Evolutionary conservation across 176 grass and related monocot species (phyloP), one percentile per base, ranked within the genome.

Genomic region (Areca catechu): DNA sequence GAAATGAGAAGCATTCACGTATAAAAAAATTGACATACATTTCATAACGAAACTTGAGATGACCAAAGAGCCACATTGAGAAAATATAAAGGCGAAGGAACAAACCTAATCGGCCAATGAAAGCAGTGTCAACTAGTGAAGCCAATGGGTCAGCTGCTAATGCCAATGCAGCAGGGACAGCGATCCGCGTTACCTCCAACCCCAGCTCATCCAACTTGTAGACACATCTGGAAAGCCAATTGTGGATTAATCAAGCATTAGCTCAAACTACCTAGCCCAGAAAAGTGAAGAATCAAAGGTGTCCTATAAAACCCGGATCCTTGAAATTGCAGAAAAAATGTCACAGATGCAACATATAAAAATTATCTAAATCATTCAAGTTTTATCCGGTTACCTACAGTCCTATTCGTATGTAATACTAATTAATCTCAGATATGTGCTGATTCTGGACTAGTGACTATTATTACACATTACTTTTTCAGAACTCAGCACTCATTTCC

Each of bases 191-290:
- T 57, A 88, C 77, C 69, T 98, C 93, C 1, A 69, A 77, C 16
- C 93, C 87, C 22, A 98, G 78, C 22, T 85, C 87, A 29, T 98
- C 93, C 54, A 92, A 67, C 81, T 85, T 98, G 81, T 92, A 92
- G 25, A 98, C 76, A 16, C 76, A 49, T 78, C 93, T 98, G 78
- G 1, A 17, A 16, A 37, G 18, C n/a, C 58, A 25, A 50, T 60
- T 21, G 28, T 15, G 30, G 28, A 53, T 28, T 28, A 5, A 56
- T 16, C 17, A 50, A 56, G 16, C 19, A 62, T 62, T 62, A 30
- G 27, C 59, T 62, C 24, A 62, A 66, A 50, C 62, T 50, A 50
- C 5, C 16, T 12, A 22, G 3, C 22, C n/a, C 20, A 56, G 22
- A 24, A 54, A 15, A 9, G 16, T n/a, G 22, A 10, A 73, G 18